Evolutionary conservation across 2,329 filamentous ascomycete genomes (phyloP).

Genomic region (Capronia americana): DNA sequence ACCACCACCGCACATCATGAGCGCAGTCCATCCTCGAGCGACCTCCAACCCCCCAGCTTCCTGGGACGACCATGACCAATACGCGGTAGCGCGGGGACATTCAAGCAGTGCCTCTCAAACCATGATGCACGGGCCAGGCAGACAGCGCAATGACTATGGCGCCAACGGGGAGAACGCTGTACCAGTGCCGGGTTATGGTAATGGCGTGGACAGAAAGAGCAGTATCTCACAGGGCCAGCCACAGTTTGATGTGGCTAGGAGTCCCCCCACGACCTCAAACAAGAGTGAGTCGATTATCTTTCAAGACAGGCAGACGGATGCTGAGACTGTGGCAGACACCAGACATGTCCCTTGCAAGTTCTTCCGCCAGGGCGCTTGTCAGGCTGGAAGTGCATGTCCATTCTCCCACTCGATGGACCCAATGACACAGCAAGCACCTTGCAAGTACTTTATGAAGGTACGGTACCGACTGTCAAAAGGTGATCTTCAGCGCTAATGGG

Average conservation of each 20-base stretch:
- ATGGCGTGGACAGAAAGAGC: conserved; percentile 33
- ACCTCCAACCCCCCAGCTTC: conserved; percentile 21
- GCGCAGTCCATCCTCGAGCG: conserved; percentile 28
- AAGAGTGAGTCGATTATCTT: conserved; percentile 45
- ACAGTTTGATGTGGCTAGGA: conserved; percentile 54
- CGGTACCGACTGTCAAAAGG: conserved; percentile 39
- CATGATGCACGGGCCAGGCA: conserved; percentile 23
- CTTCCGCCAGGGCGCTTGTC: conserved; percentile 94
- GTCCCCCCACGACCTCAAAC: conserved; percentile 53
- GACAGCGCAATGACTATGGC: conserved; percentile 29
- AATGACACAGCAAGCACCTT: conserved; percentile 81
- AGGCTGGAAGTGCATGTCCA: conserved; percentile 93
- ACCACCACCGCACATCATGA: conserved; percentile 17
- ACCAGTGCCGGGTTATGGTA: conserved; percentile 31
- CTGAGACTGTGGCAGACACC: conserved; percentile 68
- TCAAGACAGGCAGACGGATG: background rate
- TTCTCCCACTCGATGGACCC: conserved; percentile 92
- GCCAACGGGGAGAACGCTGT: conserved; percentile 33
- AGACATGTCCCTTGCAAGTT: conserved; percentile 99
- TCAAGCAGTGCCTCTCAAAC: conserved; percentile 28
- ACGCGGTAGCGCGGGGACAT: conserved; percentile 26
- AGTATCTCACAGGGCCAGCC: conserved; percentile 38
- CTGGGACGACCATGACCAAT: conserved; percentile 31
- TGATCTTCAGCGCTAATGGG: background rate
- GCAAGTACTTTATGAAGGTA: conserved; percentile 99